Evolutionary conservation across 805 yeast genomes (phyloP).

Genomic region (Ogataea paradorogensis): DNA sequence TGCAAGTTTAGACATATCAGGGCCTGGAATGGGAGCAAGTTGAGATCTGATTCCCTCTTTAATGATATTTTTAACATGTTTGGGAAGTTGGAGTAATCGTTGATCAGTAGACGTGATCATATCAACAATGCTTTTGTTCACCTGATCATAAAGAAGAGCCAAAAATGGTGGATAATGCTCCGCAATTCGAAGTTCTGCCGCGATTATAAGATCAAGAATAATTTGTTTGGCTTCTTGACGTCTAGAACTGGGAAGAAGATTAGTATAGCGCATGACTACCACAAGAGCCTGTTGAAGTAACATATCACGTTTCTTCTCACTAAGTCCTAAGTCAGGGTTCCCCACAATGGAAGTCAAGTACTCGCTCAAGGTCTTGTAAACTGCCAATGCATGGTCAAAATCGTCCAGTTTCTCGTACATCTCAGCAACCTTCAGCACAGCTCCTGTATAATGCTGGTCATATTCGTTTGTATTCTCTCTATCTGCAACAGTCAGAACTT

Average conservation of each 20-base stretch:
- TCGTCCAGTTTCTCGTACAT: slow-evolving; percentile 54
- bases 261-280: slow-evolving; percentile 24
- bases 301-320: slow-evolving; percentile 11
- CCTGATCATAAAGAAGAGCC: slow-evolving; percentile 18
- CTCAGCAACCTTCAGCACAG: slow-evolving; percentile 77
- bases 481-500: slow-evolving; percentile 64
- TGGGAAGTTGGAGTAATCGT: slow-evolving; percentile 3
- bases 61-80: slow-evolving; percentile 6
- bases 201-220: slow-evolving; percentile 21
- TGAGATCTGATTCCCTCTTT: slow-evolving; percentile 19
- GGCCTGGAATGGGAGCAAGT: slow-evolving; percentile 21
- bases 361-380: slow-evolving; percentile 25
- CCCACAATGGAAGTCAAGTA: slow-evolving; percentile 6
- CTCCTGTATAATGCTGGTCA: slow-evolving; percentile 81
- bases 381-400: slow-evolving; percentile 26
- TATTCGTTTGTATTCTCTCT: slow-evolving; percentile 49
- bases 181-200: slow-evolving; percentile 25
- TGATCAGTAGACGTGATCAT: slow-evolving; percentile 8
- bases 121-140: slow-evolving; percentile 15
- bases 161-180: slow-evolving; percentile 28
- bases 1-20: slow-evolving; percentile 18
- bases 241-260: slow-evolving; percentile 22
- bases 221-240: slow-evolving; percentile 21
- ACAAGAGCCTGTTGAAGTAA: slow-evolving; percentile 23
- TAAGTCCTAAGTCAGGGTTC: slow-evolving; percentile 3